phyloP scores from a whole-genome alignment of 139 green algal genomes.

The Picochlorum costavermella region DNA sequence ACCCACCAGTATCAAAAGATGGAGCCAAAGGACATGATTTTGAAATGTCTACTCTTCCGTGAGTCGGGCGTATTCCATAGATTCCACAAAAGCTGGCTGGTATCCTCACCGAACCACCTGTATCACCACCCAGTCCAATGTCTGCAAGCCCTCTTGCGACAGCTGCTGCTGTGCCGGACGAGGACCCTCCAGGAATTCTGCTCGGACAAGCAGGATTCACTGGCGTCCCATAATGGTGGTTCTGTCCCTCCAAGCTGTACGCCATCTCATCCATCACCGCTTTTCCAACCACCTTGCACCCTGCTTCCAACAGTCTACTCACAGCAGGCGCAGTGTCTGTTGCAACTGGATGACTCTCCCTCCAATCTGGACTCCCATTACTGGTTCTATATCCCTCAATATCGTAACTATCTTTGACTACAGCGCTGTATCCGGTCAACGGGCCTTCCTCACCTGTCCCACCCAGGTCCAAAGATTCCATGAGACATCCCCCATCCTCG shows the following conservation, averaged over 20 bases:
- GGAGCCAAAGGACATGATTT: slow-evolving; percentile 61
- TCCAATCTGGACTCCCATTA: slow-evolving; percentile 57
- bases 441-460: background rate
- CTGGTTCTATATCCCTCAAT: slow-evolving; percentile 9
- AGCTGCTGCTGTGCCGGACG: slow-evolving; percentile 76
- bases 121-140: slow-evolving; percentile 82
- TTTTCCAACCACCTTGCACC: slow-evolving; percentile 61
- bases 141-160: slow-evolving; percentile 64
- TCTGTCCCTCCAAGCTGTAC: slow-evolving; percentile 63
- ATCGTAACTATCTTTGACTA: slow-evolving; percentile 44
- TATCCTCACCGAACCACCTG: slow-evolving; percentile 76
- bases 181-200: slow-evolving; percentile 82
- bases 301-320: slow-evolving; percentile 60
- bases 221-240: slow-evolving; percentile 83
- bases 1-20: slow-evolving; percentile 66
- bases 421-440: slow-evolving; percentile 15
- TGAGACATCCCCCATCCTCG: background rate
- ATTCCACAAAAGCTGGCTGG: slow-evolving; percentile 82
- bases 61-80: slow-evolving; percentile 75
- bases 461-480: background rate
- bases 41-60: slow-evolving; percentile 57
- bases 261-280: slow-evolving; percentile 92
- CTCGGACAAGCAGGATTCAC: slow-evolving; percentile 70
- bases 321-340: slow-evolving; percentile 49
- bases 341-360: slow-evolving; percentile 48